Base-by-base conservation (phyloP, 2,329 filamentous ascomycete species). In the Fusarium cyanostomum region DNA sequence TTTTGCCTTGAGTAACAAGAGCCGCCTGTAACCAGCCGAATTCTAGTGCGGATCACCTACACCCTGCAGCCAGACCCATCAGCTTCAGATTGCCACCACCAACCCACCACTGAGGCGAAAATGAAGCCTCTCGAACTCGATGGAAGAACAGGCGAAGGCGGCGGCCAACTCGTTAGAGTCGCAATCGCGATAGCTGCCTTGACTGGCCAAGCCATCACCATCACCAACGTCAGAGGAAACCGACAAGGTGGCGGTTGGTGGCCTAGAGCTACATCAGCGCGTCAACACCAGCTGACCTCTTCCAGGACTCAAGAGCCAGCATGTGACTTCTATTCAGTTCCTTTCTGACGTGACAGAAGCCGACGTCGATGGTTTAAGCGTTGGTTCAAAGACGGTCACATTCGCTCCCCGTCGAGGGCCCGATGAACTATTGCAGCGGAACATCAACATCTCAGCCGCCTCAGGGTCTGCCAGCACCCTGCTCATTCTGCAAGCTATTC, bases 141-240 rank as follows among this genome's bases (percentile, higher is more conserved):
- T 64, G 86, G 86, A 13, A 74, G 79, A 11, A 84, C 80, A 0
- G 86, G 86, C 1, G 86, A 89, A 69, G 87, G 87, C 5, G 87
- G 86, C 5, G 86, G 86, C 3, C 86, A 89, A 64, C 73, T 89
- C 0, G 81, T 89, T 1, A 77, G 87, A 38, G 76, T 87, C 2
- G 85, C 86, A 3, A 78, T 85, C 31, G 79, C 79, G 2, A 75
- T 89, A 7, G 81, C 86, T 10, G 82, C 86, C 1, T 78, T 89
- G 26, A 83, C 84, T 2, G 79, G 79, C 0, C 81, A 81, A 52
- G 77, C 85, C 1, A 77, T 89, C 27, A 79, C 77, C 24, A 84
- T 89, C 53, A 75, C 74, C 9, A 75, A 87, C 56, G 79, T 89
- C 4, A 75, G 87, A 31, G 86, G 83, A 4, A 88, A 87, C 53